phyloP scores from a whole-genome alignment of 495 filamentous ascomycete genomes.

The Lophiostoma macrostomum region DNA sequence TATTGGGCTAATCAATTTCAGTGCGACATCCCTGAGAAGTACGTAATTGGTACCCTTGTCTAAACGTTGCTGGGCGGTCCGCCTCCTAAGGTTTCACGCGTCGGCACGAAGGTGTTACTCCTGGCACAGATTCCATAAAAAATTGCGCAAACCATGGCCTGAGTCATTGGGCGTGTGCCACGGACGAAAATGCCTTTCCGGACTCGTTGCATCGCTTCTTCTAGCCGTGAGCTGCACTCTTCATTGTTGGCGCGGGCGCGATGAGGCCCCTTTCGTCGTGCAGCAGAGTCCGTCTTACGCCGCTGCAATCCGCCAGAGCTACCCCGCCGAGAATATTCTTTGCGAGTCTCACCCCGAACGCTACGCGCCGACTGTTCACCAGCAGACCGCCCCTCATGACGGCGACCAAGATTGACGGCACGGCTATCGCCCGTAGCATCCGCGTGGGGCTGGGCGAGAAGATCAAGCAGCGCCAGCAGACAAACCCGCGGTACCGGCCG shows the following conservation, averaged over 20 bases:
- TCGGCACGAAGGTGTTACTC: too few species aligned
- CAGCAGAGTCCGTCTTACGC: neutral
- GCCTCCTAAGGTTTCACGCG: too few species aligned
- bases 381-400: constrained; percentile 61
- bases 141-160: constrained; percentile 1
- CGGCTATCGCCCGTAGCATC: constrained; percentile 85
- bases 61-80: neutral
- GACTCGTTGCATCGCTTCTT: neutral
- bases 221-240: neutral
- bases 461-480: constrained; percentile 74
- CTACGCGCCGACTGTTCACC: constrained; percentile 44
- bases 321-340: constrained; percentile 17
- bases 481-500: constrained; percentile 82
- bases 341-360: neutral
- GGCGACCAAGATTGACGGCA: constrained; percentile 92
- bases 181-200: neutral
- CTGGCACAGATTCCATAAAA: neutral
- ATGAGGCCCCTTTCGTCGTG: constrained; percentile 23
- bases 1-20: neutral
- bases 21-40: neutral
- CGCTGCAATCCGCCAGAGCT: constrained; percentile 3
- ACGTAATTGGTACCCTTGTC: constrained; percentile 10
- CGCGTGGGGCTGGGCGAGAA: constrained; percentile 72
- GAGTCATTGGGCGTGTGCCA: neutral
- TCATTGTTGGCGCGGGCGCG: constrained; percentile 4